Conservation (phyloP, 805 yeast species). For the Saccharomycopsis javanensis region DNA sequence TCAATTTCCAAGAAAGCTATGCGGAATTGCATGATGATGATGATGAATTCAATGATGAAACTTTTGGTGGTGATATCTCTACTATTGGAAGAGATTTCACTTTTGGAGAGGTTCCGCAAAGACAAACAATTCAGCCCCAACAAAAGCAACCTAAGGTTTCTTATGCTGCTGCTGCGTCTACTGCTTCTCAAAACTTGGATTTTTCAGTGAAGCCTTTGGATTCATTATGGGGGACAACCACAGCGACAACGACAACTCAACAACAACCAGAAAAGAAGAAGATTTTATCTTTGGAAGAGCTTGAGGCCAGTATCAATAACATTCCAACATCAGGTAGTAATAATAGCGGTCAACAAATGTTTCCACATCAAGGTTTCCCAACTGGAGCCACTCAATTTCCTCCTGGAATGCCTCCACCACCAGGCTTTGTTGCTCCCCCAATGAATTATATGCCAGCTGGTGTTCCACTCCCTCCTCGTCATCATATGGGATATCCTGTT, state of each 20-base stretch:
- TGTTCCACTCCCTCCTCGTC: background rate
- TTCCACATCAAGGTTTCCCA: slow-evolving; percentile 25
- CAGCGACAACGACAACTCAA: slow-evolving; percentile 14
- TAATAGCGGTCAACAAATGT: slow-evolving; percentile 22
- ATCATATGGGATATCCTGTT: slow-evolving; percentile 2
- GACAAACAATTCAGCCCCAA: slow-evolving; percentile 22
- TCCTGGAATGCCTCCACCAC: slow-evolving; percentile 19
- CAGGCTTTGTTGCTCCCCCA: slow-evolving; percentile 9
- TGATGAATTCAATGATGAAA: slow-evolving; percentile 73
- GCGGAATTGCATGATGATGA: slow-evolving; percentile 65
- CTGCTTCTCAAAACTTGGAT: slow-evolving; percentile 26
- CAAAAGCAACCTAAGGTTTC: slow-evolving; percentile 26
- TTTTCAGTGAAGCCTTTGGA: slow-evolving; percentile 58
- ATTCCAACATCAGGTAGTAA: slow-evolving; percentile 17
- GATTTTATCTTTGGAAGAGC: slow-evolving; percentile 67
- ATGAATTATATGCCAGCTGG: background rate
- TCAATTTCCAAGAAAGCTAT: slow-evolving; percentile 78
- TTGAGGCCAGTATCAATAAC: slow-evolving; percentile 58
- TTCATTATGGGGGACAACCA: slow-evolving; percentile 49
- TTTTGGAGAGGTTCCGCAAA: slow-evolving; percentile 35
- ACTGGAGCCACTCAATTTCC: slow-evolving; percentile 17
- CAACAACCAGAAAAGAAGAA: slow-evolving; percentile 27
- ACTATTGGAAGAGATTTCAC: slow-evolving; percentile 51
- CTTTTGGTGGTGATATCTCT: slow-evolving; percentile 52
- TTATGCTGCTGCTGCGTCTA: slow-evolving; percentile 36